Evolutionary conservation across 2,329 filamentous ascomycete genomes (phyloP), one percentile per base, ranked within the genome.

Genomic region (Sclerotiophoma versabilis): DNA sequence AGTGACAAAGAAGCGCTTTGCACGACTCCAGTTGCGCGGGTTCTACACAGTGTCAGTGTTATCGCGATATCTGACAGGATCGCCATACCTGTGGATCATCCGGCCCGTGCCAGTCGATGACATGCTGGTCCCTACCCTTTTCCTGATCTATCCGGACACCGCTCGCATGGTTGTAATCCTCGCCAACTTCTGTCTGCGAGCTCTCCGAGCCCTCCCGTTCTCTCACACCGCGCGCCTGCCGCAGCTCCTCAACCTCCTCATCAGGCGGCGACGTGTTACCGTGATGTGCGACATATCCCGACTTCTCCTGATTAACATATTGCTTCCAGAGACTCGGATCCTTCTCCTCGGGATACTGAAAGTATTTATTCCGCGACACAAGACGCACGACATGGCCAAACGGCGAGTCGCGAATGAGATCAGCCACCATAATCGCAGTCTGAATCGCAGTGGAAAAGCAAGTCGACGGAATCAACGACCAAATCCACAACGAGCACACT

Each of bases 71-170:
- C 0, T 6, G 11, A 22, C n/a, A 37, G 34, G 14, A 48, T 14
- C 4, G 11, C 49, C 60, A 42, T 63, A 71, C 71, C 49, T 70
- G 74, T 4, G 75, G 69, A 60, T 84, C 83, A 50, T 80, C 63
- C 0, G 76, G 72, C 0, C 77, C 79, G 59, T 75, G 81, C 82
- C 83, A 85, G 29, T 77, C 74, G 6, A 85, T 76, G 5, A 85
- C 68, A 48, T 80, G 70, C 7, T 77, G 64, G 64, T 84, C 80
- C 54, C 69, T 75, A 0, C 81, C 81, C 58, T 83, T 84, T 59
- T 84, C 83, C 1, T 77, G 73, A 63, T 84, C 81, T 12, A 82
- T 68, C 25, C 65, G 68, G 8, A 76, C 71, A 17, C 77, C 78
- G 37, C 75, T 80, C 3, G 73, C 68, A 23, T 76, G 60, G 38